phyloP scores from a whole-genome alignment of 2,329 filamentous ascomycete genomes.

The Aspergillus quadricinctus region DNA sequence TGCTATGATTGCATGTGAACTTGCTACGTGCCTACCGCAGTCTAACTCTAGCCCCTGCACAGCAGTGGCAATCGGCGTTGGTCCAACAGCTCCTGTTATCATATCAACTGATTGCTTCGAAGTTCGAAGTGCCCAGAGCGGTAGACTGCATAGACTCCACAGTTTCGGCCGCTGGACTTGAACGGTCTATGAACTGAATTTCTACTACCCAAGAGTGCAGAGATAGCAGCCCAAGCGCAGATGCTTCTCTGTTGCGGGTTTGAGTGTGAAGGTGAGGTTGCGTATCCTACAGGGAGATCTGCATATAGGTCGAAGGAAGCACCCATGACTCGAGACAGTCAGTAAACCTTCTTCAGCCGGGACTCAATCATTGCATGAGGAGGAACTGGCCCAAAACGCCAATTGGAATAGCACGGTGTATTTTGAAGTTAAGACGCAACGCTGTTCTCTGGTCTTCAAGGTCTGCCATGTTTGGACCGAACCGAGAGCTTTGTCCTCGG shows the following conservation, averaged over 20 bases:
- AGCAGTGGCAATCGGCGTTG: neutral
- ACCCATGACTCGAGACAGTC: neutral
- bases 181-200: neutral
- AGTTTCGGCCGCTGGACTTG: conserved; percentile 9
- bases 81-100: neutral
- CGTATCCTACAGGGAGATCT: neutral
- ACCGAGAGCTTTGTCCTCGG: neutral
- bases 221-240: neutral
- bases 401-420: neutral
- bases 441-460: neutral
- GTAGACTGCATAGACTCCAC: conserved; percentile 3
- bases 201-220: neutral
- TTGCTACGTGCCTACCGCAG: neutral
- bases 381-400: neutral
- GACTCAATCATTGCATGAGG: neutral
- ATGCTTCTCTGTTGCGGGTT: no score
- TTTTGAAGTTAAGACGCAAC: neutral
- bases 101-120: neutral
- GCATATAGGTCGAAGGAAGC: neutral
- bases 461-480: neutral
- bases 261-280: no score
- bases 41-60: neutral
- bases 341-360: neutral
- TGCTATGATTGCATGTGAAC: no score
- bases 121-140: neutral